Evolutionary conservation across 805 yeast genomes (phyloP).

Genomic region (Candida rishiriensis): DNA sequence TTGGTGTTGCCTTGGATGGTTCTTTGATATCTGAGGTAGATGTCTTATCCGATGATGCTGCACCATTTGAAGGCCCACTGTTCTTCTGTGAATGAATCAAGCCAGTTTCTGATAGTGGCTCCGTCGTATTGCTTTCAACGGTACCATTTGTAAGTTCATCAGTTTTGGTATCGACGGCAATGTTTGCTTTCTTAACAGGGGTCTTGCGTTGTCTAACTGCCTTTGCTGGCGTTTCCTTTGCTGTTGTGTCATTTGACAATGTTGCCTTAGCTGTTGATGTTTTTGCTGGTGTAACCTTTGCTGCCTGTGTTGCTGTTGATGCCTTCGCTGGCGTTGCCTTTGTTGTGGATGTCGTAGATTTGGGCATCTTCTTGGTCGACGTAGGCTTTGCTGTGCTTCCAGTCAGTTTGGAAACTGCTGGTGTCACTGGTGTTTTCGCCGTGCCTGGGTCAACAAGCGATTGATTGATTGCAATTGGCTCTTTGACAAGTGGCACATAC

Average conservation of each 20-base stretch:
- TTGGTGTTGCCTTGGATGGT: no score
- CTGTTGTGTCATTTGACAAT: background rate
- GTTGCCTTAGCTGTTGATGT: background rate
- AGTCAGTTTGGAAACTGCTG: no score
- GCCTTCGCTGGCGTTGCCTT: background rate
- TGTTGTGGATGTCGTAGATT: slow-evolving; percentile 1
- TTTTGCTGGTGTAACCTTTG: background rate
- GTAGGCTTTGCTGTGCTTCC: background rate
- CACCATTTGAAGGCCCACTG: no score
- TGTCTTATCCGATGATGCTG: no score
- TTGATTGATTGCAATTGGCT: background rate
- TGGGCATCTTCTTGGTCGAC: background rate
- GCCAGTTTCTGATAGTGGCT: no score
- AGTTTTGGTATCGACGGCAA: no score
- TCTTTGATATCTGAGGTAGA: no score
- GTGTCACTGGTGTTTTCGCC: background rate
- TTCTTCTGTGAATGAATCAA: no score
- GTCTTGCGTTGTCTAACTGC: background rate
- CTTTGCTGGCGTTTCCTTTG: slow-evolving; percentile 1
- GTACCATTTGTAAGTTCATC: no score
- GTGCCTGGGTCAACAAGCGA: background rate
- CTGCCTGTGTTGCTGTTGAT: background rate
- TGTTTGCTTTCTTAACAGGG: background rate
- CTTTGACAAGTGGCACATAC: background rate
- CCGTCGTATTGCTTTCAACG: no score